Evolutionary conservation across 176 grass and related monocot species (phyloP), one percentile per base, ranked within the genome.

Genomic region (Raddia distichophylla): DNA sequence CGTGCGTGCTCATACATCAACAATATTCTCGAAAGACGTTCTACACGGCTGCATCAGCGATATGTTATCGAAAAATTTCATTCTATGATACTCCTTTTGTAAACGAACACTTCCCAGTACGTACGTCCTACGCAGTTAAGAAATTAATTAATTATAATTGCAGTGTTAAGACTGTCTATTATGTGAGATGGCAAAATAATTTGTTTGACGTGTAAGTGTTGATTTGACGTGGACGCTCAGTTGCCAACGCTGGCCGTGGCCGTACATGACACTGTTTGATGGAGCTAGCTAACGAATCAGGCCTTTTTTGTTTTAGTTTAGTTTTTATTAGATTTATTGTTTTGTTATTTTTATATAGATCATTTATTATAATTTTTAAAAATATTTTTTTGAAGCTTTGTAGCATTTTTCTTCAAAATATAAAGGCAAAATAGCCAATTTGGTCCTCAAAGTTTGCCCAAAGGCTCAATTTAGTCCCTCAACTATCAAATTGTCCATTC

Each of bases 1-100:
- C 75, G 67, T 79, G 77, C 75, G 3, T n/a, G 66, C 35, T 69
- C 57, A 10, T 62, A 44, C 75, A 10, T 64, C 75, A 85, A 8
- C 56, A 1, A 48, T 12, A 58, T 71, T 71, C 69, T 34, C 69
- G 48, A 71, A 52, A 52, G 47, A 14, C 19, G 47, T 7, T 11
- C 19, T 6, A 3, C 60, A 17, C 5, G 12, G 2, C 27, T 7
- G 3, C 20, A 34, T 34, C 47, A 16, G 69, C 46, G 4, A 40
- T 44, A 83, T 53, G 45, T 78, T 71, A 47, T 69, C 3, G 6
- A 35, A 59, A 7, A 59, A 7, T 72, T n/a, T 17, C 13, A 65
- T 44, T 61, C 15, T 5, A n/a, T 60, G 69, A 33, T 14, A 16
- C 20, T 17, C 12, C 13, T 52, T 52, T 49, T 34, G 4, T 71